These are phyloP conservation scores for Sarocladiaceae sp. DNA, from an alignment of 2,329 filamentous ascomycete species.

Conservation along the genomic window DNA sequence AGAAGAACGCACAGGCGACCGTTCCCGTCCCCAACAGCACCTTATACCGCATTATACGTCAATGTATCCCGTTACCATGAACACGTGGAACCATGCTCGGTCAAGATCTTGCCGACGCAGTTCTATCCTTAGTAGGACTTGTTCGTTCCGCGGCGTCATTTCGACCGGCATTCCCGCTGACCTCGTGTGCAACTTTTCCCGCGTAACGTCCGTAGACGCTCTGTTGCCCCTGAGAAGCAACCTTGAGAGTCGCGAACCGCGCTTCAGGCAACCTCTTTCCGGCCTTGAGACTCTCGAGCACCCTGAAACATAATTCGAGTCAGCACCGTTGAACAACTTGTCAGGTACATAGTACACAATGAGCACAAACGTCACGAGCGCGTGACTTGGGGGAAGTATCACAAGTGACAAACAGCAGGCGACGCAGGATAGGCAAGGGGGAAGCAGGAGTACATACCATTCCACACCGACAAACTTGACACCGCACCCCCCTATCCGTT, in stretches of 20 bases:
- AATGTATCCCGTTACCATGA: not conserved
- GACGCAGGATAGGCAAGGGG: conserved; percentile 12
- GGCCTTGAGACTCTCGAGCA: conserved; percentile 76
- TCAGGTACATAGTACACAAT: not conserved
- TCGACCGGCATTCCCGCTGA: not conserved
- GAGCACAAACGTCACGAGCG: not conserved
- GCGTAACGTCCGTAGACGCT: conserved; percentile 55
- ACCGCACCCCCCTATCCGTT: conserved; percentile 59
- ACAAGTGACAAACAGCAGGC: conserved; percentile 11
- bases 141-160: not conserved
- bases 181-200: conserved; percentile 19
- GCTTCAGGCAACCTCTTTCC: conserved; percentile 72
- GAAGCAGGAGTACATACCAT: conserved; percentile 54
- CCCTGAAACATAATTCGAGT: conserved; percentile 43
- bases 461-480: conserved; percentile 78
- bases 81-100: not conserved
- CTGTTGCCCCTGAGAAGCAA: conserved; percentile 57
- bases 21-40: not conserved
- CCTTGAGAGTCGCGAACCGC: conserved; percentile 60
- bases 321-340: not conserved
- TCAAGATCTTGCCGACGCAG: not conserved
- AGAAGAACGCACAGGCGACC: no score
- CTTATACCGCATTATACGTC: not conserved
- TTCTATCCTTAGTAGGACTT: not conserved
- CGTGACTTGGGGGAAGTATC: not conserved